Percentiles rank a stretch among this genome's conserved stretches.
Conservation (phyloP, 1,284 basidiomycete species). For the Tremellales sp. region DNA sequence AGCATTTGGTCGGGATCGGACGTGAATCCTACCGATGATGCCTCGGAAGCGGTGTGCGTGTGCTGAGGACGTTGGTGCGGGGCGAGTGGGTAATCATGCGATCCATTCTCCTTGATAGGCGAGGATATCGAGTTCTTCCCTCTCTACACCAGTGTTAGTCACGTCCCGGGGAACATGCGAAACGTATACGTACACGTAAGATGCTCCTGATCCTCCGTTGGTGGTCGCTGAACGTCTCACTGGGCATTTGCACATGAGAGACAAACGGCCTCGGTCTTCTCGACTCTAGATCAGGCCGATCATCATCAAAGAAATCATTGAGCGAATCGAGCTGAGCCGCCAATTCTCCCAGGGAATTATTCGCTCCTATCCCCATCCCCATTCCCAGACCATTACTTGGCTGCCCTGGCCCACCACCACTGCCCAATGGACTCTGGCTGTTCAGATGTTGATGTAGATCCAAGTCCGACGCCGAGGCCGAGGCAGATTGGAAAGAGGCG, state of each 20-base stretch:
- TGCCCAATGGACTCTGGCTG: background rate
- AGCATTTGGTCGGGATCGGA: too few species aligned
- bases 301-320: background rate
- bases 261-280: background rate
- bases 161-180: background rate
- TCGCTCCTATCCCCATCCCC: too few species aligned
- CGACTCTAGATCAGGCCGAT: background rate
- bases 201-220: background rate
- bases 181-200: background rate
- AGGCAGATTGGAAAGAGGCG: conserved; percentile 7
- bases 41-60: background rate
- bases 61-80: background rate
- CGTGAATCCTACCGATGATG: background rate
- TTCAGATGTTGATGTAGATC: conserved; percentile 6
- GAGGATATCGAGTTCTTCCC: background rate
- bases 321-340: background rate
- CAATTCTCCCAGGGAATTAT: background rate
- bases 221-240: background rate
- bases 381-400: too few species aligned
- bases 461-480: conserved; percentile 3
- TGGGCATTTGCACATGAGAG: background rate
- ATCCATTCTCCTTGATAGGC: background rate
- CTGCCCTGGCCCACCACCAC: too few species aligned
- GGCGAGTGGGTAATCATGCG: too few species aligned
- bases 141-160: background rate